Percentiles rank a stretch among this genome's conserved stretches.
phyloP scores from a whole-genome alignment of 2,329 filamentous ascomycete genomes.

The Ophiocordyceps camponoti-rufipedis region DNA sequence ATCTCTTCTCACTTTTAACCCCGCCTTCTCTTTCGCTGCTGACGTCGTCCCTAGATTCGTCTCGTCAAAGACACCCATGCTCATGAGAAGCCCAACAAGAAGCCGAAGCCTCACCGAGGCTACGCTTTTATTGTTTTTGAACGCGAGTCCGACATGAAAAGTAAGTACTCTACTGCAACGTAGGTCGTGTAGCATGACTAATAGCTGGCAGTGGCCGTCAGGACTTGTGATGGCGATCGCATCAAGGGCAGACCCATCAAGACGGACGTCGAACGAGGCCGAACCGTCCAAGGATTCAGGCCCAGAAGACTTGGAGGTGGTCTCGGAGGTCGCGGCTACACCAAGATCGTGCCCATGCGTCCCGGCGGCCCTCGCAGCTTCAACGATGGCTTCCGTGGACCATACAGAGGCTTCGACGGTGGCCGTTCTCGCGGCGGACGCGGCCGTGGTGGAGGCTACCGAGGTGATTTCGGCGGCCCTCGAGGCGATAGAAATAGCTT shows the following conservation, averaged over 20 bases:
- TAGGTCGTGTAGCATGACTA: slow-evolving; percentile 2
- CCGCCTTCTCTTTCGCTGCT: neutral
- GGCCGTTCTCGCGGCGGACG: slow-evolving; percentile 24
- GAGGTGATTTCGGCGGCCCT: slow-evolving; percentile 20
- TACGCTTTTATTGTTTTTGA: slow-evolving; percentile 97
- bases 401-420: slow-evolving; percentile 18
- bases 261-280: slow-evolving; percentile 89
- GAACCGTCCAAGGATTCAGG: slow-evolving; percentile 86
- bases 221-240: slow-evolving; percentile 63
- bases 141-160: slow-evolving; percentile 97
- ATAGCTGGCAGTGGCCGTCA: slow-evolving; percentile 69
- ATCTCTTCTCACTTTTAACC: too few species aligned
- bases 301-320: slow-evolving; percentile 84
- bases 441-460: slow-evolving; percentile 36
- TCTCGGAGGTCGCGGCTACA: slow-evolving; percentile 82
- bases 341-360: slow-evolving; percentile 56
- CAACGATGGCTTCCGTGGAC: slow-evolving; percentile 38
- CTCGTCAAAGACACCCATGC: slow-evolving; percentile 65
- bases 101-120: slow-evolving; percentile 66
- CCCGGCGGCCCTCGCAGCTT: slow-evolving; percentile 45
- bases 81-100: slow-evolving; percentile 52
- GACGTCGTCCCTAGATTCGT: slow-evolving; percentile 46
- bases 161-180: slow-evolving; percentile 31
- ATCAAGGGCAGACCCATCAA: slow-evolving; percentile 87
- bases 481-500: slow-evolving; percentile 27